Conservation (phyloP, 1,139 yeast genomes). For the Diutina rugosa region DNA sequence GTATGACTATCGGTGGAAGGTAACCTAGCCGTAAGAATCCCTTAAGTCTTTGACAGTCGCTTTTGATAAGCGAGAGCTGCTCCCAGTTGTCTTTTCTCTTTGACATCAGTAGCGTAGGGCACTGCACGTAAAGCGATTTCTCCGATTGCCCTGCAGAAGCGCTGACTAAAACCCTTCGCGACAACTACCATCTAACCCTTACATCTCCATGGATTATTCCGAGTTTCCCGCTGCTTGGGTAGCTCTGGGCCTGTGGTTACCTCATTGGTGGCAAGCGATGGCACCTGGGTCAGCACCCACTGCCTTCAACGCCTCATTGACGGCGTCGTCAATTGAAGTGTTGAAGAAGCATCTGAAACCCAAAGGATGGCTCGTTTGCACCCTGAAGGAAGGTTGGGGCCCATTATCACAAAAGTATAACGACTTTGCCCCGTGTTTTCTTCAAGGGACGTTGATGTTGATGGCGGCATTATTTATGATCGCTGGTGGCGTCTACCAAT, state of each 20-base stretch:
- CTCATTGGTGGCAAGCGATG: background rate
- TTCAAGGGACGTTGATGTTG: constrained; percentile 55
- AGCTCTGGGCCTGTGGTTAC: background rate
- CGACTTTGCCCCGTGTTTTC: constrained; percentile 74
- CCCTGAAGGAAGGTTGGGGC: constrained; percentile 53
- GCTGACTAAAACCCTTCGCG: background rate
- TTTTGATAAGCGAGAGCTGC: too few species aligned
- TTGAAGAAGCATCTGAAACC: background rate
- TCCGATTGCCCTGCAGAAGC: background rate
- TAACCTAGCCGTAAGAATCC: constrained; percentile 23
- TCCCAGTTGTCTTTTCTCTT: background rate
- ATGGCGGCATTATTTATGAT: constrained; percentile 40
- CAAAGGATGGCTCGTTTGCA: background rate
- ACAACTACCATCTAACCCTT: background rate
- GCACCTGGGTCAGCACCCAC: background rate
- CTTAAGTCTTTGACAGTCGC: constrained; percentile 7
- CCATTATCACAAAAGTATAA: constrained; percentile 46
- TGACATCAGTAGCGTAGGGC: background rate
- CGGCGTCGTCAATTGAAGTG: background rate
- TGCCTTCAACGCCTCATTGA: background rate
- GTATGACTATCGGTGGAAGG: constrained; percentile 30
- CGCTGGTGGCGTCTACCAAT: constrained; percentile 35
- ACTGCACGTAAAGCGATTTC: background rate
- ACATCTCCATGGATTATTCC: background rate
- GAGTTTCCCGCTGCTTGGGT: background rate